These are phyloP conservation scores for Sextonia rubra DNA, from an alignment of 164 flowering plant genomes.

Conservation along the genomic window DNA sequence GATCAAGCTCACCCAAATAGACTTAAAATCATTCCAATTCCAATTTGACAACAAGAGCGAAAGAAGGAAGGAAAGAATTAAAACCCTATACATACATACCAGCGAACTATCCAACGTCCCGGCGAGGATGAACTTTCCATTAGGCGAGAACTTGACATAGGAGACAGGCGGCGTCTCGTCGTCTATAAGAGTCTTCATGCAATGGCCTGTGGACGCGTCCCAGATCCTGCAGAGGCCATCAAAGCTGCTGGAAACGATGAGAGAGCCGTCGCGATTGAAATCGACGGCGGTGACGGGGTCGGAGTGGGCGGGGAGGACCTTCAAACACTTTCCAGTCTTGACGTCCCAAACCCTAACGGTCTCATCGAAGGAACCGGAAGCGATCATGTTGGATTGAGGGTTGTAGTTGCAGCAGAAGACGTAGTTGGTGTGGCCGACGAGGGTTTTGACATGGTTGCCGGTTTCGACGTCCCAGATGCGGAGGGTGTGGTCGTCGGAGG, in stretches of 20 bases:
- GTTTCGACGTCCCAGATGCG: conserved; percentile 72
- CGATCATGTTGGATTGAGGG: conserved; percentile 86
- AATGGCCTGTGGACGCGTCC: conserved; percentile 94
- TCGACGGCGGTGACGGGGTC: conserved; percentile 88
- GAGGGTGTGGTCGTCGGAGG: conserved; percentile 89
- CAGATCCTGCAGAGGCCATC: conserved; percentile 95
- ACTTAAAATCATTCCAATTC: not conserved
- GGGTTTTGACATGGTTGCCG: conserved; percentile 55
- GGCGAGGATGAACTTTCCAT: conserved; percentile 89
- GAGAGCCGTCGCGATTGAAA: conserved; percentile 66
- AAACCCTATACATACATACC: too few relatives aligned
- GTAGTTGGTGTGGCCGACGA: conserved; percentile 83
- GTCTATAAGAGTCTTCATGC: conserved; percentile 91
- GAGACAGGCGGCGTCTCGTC: conserved; percentile 97
- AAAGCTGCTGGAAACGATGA: conserved; percentile 82
- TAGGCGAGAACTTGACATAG: conserved; percentile 83
- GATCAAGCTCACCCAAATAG: not conserved
- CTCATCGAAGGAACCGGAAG: conserved; percentile 91
- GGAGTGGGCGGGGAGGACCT: conserved; percentile 92
- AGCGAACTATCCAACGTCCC: conserved; percentile 84
- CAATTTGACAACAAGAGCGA: not conserved
- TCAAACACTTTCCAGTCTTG: conserved; percentile 78
- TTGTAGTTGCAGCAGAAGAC: conserved; percentile 88
- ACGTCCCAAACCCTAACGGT: conserved; percentile 98
- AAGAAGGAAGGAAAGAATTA: not conserved